These are phyloP conservation scores for Periconia digitata DNA, from an alignment of 2,329 filamentous ascomycete genomes.

Conservation along the genomic window DNA sequence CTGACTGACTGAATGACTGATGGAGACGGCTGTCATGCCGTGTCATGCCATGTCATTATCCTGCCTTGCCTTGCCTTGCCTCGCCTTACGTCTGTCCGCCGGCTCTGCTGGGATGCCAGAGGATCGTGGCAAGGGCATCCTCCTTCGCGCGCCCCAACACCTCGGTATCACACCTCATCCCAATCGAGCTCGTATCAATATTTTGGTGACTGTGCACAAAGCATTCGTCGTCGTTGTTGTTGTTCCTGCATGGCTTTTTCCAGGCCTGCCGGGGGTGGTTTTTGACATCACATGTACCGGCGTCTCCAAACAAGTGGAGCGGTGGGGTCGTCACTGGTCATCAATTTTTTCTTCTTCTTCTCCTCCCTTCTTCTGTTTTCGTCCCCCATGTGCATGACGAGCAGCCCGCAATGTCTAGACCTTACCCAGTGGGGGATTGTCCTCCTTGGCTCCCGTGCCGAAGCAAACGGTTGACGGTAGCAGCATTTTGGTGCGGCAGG, in stretches of 20 bases:
- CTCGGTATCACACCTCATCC: not conserved
- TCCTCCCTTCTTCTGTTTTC: conserved; percentile 4
- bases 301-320: conserved; percentile 10
- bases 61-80: not conserved
- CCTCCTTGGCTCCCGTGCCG: not conserved
- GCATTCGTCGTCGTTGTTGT: conserved; percentile 2
- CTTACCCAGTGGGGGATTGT: not conserved
- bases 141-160: no score
- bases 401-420: not conserved
- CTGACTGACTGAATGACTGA: not conserved
- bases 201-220: not conserved
- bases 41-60: not conserved
- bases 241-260: conserved; percentile 31
- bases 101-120: no score
- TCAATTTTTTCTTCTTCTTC: conserved; percentile 3
- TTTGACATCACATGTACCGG: not conserved
- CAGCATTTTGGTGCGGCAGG: no score
- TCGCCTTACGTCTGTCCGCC: no score
- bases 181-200: not conserved
- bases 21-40: not conserved
- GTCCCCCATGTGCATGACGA: not conserved
- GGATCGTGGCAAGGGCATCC: no score
- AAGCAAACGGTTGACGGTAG: not conserved
- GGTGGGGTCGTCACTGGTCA: conserved; percentile 11
- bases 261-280: conserved; percentile 17